Evolutionary conservation across 352 stramenopile species (phyloP).

Genomic region (Pythium aristosporum): DNA sequence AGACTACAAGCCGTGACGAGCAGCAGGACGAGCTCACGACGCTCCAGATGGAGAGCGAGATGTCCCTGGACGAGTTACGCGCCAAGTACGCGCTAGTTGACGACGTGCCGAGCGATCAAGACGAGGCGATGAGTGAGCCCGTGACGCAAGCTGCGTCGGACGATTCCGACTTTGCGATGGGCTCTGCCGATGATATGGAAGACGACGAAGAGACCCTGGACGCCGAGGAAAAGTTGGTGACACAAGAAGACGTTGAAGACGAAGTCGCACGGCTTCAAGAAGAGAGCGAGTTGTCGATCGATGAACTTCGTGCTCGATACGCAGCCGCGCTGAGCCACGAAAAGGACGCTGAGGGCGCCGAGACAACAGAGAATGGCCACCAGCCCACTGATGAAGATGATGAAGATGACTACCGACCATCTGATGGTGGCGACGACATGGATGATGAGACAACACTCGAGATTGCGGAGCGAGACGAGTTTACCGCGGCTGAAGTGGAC

Average conservation of each 20-base stretch:
- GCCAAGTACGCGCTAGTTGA: slow-evolving; percentile 53
- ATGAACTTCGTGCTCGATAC: slow-evolving; percentile 68
- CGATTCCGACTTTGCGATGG: slow-evolving; percentile 35
- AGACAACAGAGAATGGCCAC: slow-evolving; percentile 17
- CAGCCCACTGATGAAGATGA: slow-evolving; percentile 22
- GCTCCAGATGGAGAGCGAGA: slow-evolving; percentile 74
- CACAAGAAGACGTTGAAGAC: slow-evolving; percentile 40
- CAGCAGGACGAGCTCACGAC: slow-evolving; percentile 55
- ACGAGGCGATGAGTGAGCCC: slow-evolving; percentile 25
- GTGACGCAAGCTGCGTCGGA: slow-evolving; percentile 27
- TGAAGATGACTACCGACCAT: slow-evolving; percentile 33
- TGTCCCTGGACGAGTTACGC: slow-evolving; percentile 79
- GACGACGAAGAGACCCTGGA: slow-evolving; percentile 92
- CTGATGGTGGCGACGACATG: slow-evolving; percentile 35
- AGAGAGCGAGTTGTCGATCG: slow-evolving; percentile 92
- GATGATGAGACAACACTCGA: slow-evolving; percentile 93
- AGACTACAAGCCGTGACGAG: slow-evolving; percentile 1
- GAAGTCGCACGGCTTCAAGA: slow-evolving; percentile 87
- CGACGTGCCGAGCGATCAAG: slow-evolving; percentile 17
- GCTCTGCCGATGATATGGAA: slow-evolving; percentile 22
- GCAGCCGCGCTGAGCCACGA: slow-evolving; percentile 4
- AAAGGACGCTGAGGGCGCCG: slow-evolving; percentile 9
- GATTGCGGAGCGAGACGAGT: slow-evolving; percentile 68
- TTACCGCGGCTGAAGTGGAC: slow-evolving; percentile 40
- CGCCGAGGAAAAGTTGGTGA: slow-evolving; percentile 60